Base-by-base conservation (phyloP, 257 asterid species). In the Pogostemon cablin region DNA sequence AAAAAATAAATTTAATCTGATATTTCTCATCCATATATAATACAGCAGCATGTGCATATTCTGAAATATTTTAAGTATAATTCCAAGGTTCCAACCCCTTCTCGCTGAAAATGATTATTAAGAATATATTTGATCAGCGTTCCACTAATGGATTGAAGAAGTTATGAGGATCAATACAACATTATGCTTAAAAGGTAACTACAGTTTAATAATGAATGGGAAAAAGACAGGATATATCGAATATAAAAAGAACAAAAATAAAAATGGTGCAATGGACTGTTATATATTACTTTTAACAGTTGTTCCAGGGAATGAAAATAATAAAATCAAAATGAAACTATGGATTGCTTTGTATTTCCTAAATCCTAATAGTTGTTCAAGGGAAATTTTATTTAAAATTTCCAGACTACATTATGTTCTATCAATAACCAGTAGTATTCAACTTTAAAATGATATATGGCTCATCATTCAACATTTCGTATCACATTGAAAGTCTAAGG, bases 401-500 rank as follows among this genome's bases (percentile, higher is more conserved):
- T 61, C 72, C 7, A 52, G 50, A 74, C 47, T 10, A 10, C 46
- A 10, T 39, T 38, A 48, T 15, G n/a, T 72, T 56, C 58, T 15
- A 57, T 32, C 73, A 55, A 58, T 46, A 44, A 32, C 37, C 49
- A 52, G 62, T 1, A 44, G 25, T 32, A 32, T 72, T 65, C 74
- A 52, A 40, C 67, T 62, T 17, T 9, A 49, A 40, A 3, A 52
- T 63, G 58, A 39, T 20, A 55, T 69, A 53, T 7, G 6, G 41
- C 62, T 55, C 57, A 37, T 17, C 7, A n/a, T 12, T 62, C 54
- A 50, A 69, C 46, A 52, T 60, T 25, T 54, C 17, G 46, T 43
- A 68, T 60, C 44, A 62, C 34, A 35, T 55, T n/a, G 72, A 52
- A 65, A 62, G 65, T 17, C 35, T 9, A 56, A 40, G 59, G 11